Evolutionary conservation across 805 yeast genomes (phyloP).

Genomic region (Candida insectorum): DNA sequence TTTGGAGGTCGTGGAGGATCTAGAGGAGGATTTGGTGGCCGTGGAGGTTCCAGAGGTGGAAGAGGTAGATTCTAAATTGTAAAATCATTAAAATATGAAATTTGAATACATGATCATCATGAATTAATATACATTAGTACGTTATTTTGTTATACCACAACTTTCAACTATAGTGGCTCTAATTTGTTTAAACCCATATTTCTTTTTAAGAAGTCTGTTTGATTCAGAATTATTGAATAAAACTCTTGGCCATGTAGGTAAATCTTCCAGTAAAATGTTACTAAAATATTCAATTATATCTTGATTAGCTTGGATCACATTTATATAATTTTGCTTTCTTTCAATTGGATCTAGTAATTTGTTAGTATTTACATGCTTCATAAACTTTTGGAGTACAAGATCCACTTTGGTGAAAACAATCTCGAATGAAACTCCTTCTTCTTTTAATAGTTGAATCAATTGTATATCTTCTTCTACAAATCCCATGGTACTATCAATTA

Average conservation of each 20-base stretch:
- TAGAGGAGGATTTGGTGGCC: slow-evolving; percentile 34
- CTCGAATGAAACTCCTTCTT: slow-evolving; percentile 65
- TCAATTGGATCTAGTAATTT: slow-evolving; percentile 2
- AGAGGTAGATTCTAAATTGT: slow-evolving; percentile 30
- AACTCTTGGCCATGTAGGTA: slow-evolving; percentile 34
- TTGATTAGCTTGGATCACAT: slow-evolving; percentile 19
- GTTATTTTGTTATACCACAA: slow-evolving; percentile 31
- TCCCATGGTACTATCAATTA: slow-evolving; percentile 61
- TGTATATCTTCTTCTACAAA: slow-evolving; percentile 53
- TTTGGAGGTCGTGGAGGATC: slow-evolving; percentile 42
- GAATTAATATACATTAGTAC: not conserved
- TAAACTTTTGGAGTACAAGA: slow-evolving; percentile 31
- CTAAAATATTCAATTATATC: slow-evolving; percentile 24
- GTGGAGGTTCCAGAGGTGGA: slow-evolving; percentile 35
- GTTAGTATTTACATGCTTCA: slow-evolving; percentile 15
- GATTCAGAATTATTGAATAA: slow-evolving; percentile 52
- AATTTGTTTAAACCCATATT: slow-evolving; percentile 55
- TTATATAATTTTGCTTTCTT: slow-evolving; percentile 6
- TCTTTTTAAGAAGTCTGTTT: slow-evolving; percentile 26
- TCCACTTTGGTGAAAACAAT: slow-evolving; percentile 78
- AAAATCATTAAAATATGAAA: slow-evolving; percentile 1
- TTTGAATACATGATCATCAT: too few species aligned
- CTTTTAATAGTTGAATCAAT: slow-evolving; percentile 48
- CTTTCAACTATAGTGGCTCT: slow-evolving; percentile 50
- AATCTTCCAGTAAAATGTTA: slow-evolving; percentile 34